Base-by-base conservation (phyloP, 2,329 filamentous ascomycete genomes). In the Hypoxylon sp. region DNA sequence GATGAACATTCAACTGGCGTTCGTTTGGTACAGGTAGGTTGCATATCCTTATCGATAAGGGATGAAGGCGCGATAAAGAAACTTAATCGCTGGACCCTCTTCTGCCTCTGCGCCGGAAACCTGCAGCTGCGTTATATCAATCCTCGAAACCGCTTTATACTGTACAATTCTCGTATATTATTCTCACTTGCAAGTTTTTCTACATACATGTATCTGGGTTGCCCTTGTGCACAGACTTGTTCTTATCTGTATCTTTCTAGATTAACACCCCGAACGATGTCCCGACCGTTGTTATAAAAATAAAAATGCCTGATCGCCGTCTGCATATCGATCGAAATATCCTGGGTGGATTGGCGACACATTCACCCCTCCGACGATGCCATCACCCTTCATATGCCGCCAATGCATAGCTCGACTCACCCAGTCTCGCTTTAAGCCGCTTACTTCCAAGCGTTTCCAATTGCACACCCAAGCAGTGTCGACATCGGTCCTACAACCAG, bases 361-460 rank as follows among this genome's bases (percentile, higher is more conserved):
- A 36, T 32, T 18, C 49, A 14, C 40, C 50, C 44, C n/a, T 46
- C 26, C 53, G 62, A 68, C 51, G 22, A 77, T 77, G 75, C 60
- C 70, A 61, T 69, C 58, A 50, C 64, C 74, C 40, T 75, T 73
- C 42, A 65, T 73, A 70, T 77, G 75, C 64, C 72, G 69, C 63
- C 71, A 67, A 69, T 77, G 73, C 55, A 59, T 74, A 61, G 65
- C 68, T 22, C 73, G 69, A 38, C 64, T 76, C 54, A 45, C 68
- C 30, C 62, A 64, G 26, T 52, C 55, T 32, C 50, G 56, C 11
- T 14, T 42, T 12, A 20, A 32, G 30, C 53, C 42, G 24, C 16
- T 44, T 16, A 70, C 32, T 57, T 52, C 42, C 4, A 56, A 51
- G 26, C 28, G n/a, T 18, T 65, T 49, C 33, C 68, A 53, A 50